Evolutionary conservation across 768 basidiomycete species (phyloP), one percentile per base, ranked within the genome.

Genomic region (Dacryopinax spathularia): DNA sequence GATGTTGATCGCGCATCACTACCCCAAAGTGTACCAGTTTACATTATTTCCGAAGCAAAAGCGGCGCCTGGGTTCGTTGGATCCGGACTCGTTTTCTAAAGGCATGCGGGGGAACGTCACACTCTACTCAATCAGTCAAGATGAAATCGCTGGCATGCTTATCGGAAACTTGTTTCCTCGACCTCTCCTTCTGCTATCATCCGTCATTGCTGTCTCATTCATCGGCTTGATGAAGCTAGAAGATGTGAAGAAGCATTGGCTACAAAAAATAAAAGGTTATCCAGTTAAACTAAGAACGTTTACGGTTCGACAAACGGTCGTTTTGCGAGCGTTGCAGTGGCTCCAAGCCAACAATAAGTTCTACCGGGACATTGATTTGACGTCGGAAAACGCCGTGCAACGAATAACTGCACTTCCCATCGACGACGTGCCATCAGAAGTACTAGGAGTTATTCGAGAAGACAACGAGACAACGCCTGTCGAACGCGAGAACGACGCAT

Each of bases 91-190:
- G 9, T 60, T 75, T 9, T 72, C 75, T 39, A 44, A 62, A 0
- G 76, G 68, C 0, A 71, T 79, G 70, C 59, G 65, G 12, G 78
- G 78, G 1, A 79, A 70, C 41, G 73, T 80, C 1, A 71, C 64
- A 1, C 72, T 68, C 1, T 79, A 70, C 63, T 63, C 69, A 0
- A 66, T 75, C 0, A 68, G 76, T 48, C 65, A 36, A 2, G 33
- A 68, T 0, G 72, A 68, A 0, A 72, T 79, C 5, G 33, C 66
- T 0, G 20, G 62, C 0, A 78, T 80, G 75, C 4, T 77, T 0
- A 37, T 66, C 1, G 78, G 77, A 0, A 62, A 72, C 1, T 15
- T 75, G 1, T 71, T 80, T 70, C 78, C 78, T 1, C 62, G 67
- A 0, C 69, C 69, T 1, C 62, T 68, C 0, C n/a, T 18, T 0